These are phyloP conservation scores for Danielia reshetovae DNA, from an alignment of 805 yeast genomes.

Conservation along the genomic window DNA sequence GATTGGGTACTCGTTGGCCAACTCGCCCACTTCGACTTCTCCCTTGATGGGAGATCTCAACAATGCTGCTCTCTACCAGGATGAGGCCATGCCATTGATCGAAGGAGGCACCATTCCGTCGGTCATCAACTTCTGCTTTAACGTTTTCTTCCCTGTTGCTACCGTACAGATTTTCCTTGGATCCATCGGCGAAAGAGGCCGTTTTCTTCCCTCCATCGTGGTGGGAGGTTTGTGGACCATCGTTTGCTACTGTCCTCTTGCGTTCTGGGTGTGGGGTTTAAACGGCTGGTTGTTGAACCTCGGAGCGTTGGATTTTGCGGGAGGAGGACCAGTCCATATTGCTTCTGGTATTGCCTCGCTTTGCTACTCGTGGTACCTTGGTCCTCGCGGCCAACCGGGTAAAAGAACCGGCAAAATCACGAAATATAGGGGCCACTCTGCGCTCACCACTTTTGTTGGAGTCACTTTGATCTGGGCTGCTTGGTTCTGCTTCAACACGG, in stretches of 20 bases:
- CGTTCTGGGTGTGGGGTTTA: slow-evolving; percentile 45
- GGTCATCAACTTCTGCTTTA: slow-evolving; percentile 41
- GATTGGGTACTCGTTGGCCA: slow-evolving; percentile 44
- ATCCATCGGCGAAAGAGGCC: slow-evolving; percentile 40
- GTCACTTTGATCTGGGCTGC: slow-evolving; percentile 46
- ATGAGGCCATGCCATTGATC: slow-evolving; percentile 35
- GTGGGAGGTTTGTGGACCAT: slow-evolving; percentile 39
- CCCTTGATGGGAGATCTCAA: slow-evolving; percentile 32
- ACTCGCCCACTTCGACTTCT: slow-evolving; percentile 28
- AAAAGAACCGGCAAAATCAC: slow-evolving; percentile 22
- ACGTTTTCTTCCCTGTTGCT: slow-evolving; percentile 45
- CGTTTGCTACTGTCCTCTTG: slow-evolving; percentile 44
- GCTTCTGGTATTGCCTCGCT: slow-evolving; percentile 42
- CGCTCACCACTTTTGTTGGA: slow-evolving; percentile 38
- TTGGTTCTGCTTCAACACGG: slow-evolving; percentile 49
- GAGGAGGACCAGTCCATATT: slow-evolving; percentile 49
- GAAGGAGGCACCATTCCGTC: slow-evolving; percentile 49
- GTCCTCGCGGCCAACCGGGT: slow-evolving; percentile 31
- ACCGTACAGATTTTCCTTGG: slow-evolving; percentile 47
- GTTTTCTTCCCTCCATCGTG: slow-evolving; percentile 37
- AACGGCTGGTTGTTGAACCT: slow-evolving; percentile 43
- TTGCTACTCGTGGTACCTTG: slow-evolving; percentile 40
- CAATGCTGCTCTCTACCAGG: slow-evolving; percentile 37
- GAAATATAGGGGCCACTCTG: slow-evolving; percentile 29
- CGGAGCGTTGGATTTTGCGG: slow-evolving; percentile 47